A percentile compares a stretch with the other conserved stretches of the same genome.
phyloP scores from a whole-genome alignment of 495 filamentous ascomycete species.

The Delitschia confertaspora region DNA sequence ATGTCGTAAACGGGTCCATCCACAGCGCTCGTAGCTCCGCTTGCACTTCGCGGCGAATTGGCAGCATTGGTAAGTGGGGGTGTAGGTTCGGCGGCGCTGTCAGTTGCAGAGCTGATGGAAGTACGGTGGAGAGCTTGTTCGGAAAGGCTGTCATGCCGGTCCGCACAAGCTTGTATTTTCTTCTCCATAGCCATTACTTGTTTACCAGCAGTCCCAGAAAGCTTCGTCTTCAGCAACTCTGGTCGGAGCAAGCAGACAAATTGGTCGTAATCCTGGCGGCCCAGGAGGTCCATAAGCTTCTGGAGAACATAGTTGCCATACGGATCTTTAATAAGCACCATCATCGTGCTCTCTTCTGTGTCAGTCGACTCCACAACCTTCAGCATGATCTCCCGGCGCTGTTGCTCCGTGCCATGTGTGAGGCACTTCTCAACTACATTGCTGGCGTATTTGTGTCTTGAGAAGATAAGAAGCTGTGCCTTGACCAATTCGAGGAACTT shows the following conservation, averaged over 20 bases:
- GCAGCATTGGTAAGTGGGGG: conserved; percentile 52
- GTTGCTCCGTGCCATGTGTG: conserved; percentile 48
- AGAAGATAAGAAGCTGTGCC: conserved; percentile 59
- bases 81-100: conserved; percentile 45
- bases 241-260: conserved; percentile 68
- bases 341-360: conserved; percentile 58
- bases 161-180: conserved; percentile 34
- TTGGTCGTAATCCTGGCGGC: conserved; percentile 52
- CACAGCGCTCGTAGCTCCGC: conserved; percentile 46
- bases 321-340: conserved; percentile 76
- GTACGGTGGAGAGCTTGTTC: conserved; percentile 2
- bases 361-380: conserved; percentile 52
- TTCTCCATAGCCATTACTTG: conserved; percentile 51
- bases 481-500: conserved; percentile 67
- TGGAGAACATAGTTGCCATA: conserved; percentile 97
- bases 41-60: conserved; percentile 60
- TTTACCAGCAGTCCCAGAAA: conserved; percentile 65
- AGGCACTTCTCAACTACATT: conserved; percentile 98
- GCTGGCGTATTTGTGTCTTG: conserved; percentile 93
- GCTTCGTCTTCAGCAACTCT: conserved; percentile 59
- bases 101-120: conserved; percentile 11
- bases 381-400: conserved; percentile 54
- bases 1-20: conserved; percentile 40
- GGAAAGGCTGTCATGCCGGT: conserved; percentile 12
- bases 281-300: conserved; percentile 65